Conservation (phyloP, 1,139 yeast species). For the Sugiyamaella castrensis region DNA sequence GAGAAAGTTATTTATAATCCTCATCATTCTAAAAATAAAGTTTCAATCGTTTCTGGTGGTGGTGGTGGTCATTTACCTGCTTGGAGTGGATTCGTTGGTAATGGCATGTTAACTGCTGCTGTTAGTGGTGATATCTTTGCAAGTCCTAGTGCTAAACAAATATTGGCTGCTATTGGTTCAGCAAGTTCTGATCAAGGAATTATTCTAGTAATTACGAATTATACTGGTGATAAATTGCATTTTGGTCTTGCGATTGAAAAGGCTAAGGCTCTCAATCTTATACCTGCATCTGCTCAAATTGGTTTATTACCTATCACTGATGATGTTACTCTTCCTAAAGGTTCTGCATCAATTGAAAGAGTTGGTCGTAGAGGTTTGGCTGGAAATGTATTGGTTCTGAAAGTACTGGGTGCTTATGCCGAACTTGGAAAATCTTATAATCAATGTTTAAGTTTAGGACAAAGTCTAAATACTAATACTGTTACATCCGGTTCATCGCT, state of each 20-base stretch:
- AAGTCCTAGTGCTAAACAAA: conserved; percentile 83
- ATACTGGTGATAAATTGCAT: conserved; percentile 55
- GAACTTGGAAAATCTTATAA: conserved; percentile 37
- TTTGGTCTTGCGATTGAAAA: conserved; percentile 45
- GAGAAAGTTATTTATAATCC: conserved; percentile 17
- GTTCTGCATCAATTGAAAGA: conserved; percentile 11
- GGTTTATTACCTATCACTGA: conserved; percentile 15
- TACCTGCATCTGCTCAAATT: conserved; percentile 11
- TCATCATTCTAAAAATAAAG: conserved; percentile 17
- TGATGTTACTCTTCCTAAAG: conserved; percentile 14
- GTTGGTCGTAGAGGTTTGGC: conserved; percentile 50
- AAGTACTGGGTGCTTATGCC: conserved; percentile 45
- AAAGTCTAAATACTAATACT: conserved; percentile 37
- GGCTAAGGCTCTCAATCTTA: conserved; percentile 20
- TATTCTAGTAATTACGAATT: conserved; percentile 43
- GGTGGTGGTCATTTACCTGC: conserved; percentile 95
- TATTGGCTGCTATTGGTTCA: conserved; percentile 65
- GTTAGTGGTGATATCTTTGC: conserved; percentile 89
- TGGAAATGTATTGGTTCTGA: conserved; percentile 43
- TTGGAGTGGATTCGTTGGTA: conserved; percentile 84
- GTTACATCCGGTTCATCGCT: conserved; percentile 50
- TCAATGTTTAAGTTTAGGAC: conserved; percentile 40
- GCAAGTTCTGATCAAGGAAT: conserved; percentile 38
- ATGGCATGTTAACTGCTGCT: conserved; percentile 75
- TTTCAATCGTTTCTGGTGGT: conserved; percentile 79